Percentiles rank a stretch among this genome's conserved stretches.
These are phyloP conservation scores for Celoporthe dispersa DNA, from an alignment of 2,329 filamentous ascomycete genomes.

Conservation along the genomic window DNA sequence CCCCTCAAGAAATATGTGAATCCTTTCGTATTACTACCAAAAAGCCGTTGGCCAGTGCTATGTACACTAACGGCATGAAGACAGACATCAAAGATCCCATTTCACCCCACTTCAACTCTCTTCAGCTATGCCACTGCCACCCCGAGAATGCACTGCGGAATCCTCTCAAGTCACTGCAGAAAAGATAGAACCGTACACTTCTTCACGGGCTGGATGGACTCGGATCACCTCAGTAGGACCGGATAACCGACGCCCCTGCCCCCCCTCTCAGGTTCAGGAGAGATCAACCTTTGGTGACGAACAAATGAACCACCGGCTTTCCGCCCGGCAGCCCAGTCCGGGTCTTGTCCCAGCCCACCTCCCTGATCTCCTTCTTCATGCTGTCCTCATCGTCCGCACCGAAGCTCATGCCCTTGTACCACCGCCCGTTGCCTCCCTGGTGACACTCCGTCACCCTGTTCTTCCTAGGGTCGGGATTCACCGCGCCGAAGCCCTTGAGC, in stretches of 20 bases:
- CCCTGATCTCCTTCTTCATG: slow-evolving; percentile 54
- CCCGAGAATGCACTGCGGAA: neutral
- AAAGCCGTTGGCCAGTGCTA: neutral
- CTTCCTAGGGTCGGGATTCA: slow-evolving; percentile 53
- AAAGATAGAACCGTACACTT: neutral
- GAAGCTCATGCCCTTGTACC: slow-evolving; percentile 61
- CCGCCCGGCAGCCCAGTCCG: slow-evolving; percentile 52
- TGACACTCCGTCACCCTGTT: slow-evolving; percentile 63
- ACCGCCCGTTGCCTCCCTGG: slow-evolving; percentile 59
- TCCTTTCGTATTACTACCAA: neutral
- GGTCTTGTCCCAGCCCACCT: slow-evolving; percentile 62
- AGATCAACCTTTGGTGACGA: slow-evolving; percentile 57
- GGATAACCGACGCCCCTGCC: neutral
- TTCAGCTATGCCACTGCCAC: neutral
- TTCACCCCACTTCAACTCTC: neutral
- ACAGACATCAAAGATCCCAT: neutral
- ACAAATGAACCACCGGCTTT: slow-evolving; percentile 63
- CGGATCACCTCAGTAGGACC: neutral
- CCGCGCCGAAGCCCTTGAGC: slow-evolving; percentile 62
- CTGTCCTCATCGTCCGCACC: slow-evolving; percentile 53
- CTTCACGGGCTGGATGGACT: neutral
- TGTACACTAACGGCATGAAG: neutral
- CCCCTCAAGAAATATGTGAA: neutral
- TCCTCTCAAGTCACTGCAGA: neutral
- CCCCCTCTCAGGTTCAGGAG: neutral